Percentiles rank a stretch among this genome's conserved stretches.
Conservation (phyloP, 768 basidiomycete species). For the Phanerodontia chrysosporium region DNA sequence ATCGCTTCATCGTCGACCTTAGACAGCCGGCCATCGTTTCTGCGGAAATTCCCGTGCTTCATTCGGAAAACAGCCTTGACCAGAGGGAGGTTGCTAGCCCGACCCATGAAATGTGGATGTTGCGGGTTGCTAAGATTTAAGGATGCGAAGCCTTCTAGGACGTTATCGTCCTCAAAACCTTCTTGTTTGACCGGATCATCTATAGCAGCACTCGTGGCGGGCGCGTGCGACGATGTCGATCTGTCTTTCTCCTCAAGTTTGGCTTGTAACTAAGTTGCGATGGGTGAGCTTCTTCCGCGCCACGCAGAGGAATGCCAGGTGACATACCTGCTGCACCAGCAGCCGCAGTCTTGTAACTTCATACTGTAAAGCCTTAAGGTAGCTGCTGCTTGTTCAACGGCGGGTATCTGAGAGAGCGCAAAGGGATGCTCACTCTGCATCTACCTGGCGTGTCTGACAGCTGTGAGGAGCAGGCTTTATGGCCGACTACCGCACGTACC, state of each 20-base stretch:
- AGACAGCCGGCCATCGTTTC: no score
- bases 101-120: conserved; percentile 28
- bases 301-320: neutral
- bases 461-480: neutral
- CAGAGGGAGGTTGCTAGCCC: conserved; percentile 37
- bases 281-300: neutral
- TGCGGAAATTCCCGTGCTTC: conserved; percentile 34
- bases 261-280: neutral
- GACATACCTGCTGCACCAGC: neutral
- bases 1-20: no score
- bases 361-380: conserved; percentile 5
- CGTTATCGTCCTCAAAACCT: neutral
- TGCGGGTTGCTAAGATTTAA: conserved; percentile 19
- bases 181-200: neutral
- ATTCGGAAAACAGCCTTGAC: conserved; percentile 37
- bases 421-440: neutral
- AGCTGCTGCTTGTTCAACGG: neutral
- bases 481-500: neutral
- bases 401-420: neutral
- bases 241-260: neutral
- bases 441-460: conserved; percentile 9
- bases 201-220: neutral
- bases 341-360: neutral
- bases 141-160: neutral
- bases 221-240: neutral